A percentile compares a stretch with the other conserved stretches of the same genome.
These are phyloP conservation scores for Lepidopterella palustris DNA, from an alignment of 495 filamentous ascomycete genomes.

Conservation along the genomic window DNA sequence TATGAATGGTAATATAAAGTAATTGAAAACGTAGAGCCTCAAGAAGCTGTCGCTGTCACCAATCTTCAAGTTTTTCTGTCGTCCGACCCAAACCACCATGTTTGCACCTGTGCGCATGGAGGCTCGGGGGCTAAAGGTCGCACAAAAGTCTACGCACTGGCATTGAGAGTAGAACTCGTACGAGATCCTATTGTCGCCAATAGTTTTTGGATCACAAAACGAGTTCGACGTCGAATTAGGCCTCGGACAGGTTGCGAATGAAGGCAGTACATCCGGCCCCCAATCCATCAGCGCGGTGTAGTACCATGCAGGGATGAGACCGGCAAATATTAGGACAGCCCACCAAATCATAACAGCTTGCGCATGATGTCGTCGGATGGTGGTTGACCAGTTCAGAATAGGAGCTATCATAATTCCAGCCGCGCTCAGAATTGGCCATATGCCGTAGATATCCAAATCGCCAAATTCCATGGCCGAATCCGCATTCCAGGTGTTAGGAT, in stretches of 20 bases:
- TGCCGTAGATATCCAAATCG: background rate
- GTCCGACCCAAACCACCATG: background rate
- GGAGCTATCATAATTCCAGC: background rate
- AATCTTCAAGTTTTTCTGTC: background rate
- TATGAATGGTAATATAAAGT: background rate
- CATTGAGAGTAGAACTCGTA: background rate
- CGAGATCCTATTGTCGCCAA: background rate
- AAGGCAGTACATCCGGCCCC: background rate
- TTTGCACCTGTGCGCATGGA: background rate
- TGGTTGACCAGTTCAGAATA: constrained; percentile 8
- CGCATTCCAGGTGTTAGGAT: background rate
- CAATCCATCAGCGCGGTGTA: background rate
- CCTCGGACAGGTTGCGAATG: background rate
- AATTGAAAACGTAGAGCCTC: background rate
- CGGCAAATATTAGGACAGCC: constrained; percentile 2
- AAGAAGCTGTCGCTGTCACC: background rate
- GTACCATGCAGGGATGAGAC: background rate
- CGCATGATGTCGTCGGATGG: background rate
- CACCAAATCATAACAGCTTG: constrained; percentile 4
- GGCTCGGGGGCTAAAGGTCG: background rate
- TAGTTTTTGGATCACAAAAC: background rate
- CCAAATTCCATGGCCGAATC: background rate
- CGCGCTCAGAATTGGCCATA: background rate
- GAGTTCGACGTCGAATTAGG: too few species aligned
- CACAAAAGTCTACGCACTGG: constrained; percentile 5